Base-by-base conservation (phyloP, 2,329 filamentous ascomycete genomes). In the Fusarium succisae region DNA sequence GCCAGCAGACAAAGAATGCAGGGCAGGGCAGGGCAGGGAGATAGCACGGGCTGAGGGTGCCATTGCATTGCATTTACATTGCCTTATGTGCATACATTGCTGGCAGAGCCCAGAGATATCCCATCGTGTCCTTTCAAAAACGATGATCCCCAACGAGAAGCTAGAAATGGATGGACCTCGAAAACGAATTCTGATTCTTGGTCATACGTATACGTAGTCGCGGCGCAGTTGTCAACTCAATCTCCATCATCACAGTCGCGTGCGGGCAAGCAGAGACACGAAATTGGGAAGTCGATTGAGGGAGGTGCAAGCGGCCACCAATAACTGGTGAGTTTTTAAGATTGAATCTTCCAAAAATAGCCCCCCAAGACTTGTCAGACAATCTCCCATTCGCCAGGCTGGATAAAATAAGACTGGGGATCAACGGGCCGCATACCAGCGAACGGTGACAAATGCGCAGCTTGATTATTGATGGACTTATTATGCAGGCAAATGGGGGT, bases 321-420 rank as follows among this genome's bases (percentile, higher is more conserved):
- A 73, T 68, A 65, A 37, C 32, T 53, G 50, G 37, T 55, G 45
- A 56, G 67, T 44, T 58, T 74, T 74, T 74, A 74, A 74, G 67
- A 74, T 74, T 74, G 71, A 61, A 44, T 63, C 55, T 57, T 57
- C 72, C 71, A 74, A 74, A 74, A 74, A 74, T 74, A 74, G 71
- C 30, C 35, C 22, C 24, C 20, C 43, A 54, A 60, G 59, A 55
- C 41, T 69, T 28, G 69, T 74, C 67, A 63, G 51, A 69, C 63
- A 74, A 72, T 72, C 63, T 63, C 67, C 50, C 66, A 54, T 59
- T 59, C 18, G 38, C 65, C 55, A 72, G 63, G 58, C 54, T 74
- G 43, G 32, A 35, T 35, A 60, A 35, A 35, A 35, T 41, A 51
- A 45, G 60, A 51, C 63, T 64, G 73, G 63, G 30, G 39, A 62